Percentiles rank a stretch among this genome's conserved stretches.
Evolutionary conservation across 2,329 filamentous ascomycete genomes (phyloP).

Genomic region (Epichloe amarillans): DNA sequence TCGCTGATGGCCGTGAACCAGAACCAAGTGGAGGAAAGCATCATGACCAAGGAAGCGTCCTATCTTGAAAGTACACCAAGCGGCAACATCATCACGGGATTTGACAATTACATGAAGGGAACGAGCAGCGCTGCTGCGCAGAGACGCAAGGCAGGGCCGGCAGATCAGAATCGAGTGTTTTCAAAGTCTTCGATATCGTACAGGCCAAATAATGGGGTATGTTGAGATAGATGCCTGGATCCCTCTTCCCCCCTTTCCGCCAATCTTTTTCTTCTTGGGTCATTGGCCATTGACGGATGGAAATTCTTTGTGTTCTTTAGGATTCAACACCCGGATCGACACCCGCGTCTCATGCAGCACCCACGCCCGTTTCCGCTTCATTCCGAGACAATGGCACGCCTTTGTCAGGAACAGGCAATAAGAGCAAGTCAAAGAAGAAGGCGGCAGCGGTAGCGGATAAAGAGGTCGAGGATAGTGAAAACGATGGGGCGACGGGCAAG

Average conservation of each 20-base stretch:
- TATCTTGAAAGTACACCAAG: slow-evolving; percentile 83
- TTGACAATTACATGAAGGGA: slow-evolving; percentile 97
- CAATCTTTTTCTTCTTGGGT: not conserved
- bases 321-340: slow-evolving; percentile 32
- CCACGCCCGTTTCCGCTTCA: slow-evolving; percentile 41
- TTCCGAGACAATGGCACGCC: slow-evolving; percentile 41
- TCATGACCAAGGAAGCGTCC: slow-evolving; percentile 67
- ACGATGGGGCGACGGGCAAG: slow-evolving; percentile 38
- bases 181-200: slow-evolving; percentile 51
- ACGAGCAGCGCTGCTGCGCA: slow-evolving; percentile 48
- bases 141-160: slow-evolving; percentile 49
- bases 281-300: not conserved
- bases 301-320: slow-evolving; percentile 10
- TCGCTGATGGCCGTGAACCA: slow-evolving; percentile 20
- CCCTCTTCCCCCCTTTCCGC: not conserved
- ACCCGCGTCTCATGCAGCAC: slow-evolving; percentile 33
- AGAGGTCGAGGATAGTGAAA: slow-evolving; percentile 44
- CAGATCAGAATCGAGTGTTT: slow-evolving; percentile 64
- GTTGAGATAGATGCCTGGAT: slow-evolving; percentile 1
- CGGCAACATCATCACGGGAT: slow-evolving; percentile 94
- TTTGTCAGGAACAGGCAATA: slow-evolving; percentile 35
- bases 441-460: slow-evolving; percentile 8
- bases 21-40: slow-evolving; percentile 56
- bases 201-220: slow-evolving; percentile 28
- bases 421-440: slow-evolving; percentile 41